Percentiles rank a stretch among this genome's conserved stretches.
These are phyloP conservation scores for Gryganskiella cystojenkinii DNA, from an alignment of 192 early-diverging fungal species.

Conservation along the genomic window DNA sequence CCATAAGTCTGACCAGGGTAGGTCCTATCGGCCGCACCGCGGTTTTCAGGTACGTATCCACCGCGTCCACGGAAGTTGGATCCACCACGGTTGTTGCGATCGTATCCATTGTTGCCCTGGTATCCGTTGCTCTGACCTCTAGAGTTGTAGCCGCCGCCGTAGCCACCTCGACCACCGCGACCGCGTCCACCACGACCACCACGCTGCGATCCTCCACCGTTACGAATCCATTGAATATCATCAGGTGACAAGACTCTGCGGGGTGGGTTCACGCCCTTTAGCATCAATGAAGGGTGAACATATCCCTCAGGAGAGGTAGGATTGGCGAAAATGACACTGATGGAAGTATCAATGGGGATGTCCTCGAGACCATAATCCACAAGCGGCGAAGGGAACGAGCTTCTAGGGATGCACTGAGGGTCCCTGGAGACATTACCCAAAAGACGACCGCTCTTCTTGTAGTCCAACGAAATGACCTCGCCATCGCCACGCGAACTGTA, in stretches of 20 bases:
- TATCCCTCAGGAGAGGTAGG: constrained; percentile 27
- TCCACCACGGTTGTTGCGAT: constrained; percentile 37
- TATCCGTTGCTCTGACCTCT: constrained; percentile 47
- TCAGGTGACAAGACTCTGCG: constrained; percentile 42
- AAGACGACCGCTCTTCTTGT: constrained; percentile 64
- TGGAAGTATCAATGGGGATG: constrained; percentile 70
- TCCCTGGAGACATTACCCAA: constrained; percentile 69
- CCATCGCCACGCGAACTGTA: constrained; percentile 60
- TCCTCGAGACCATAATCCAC: constrained; percentile 64
- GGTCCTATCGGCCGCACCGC: constrained; percentile 33
- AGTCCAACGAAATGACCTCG: constrained; percentile 57
- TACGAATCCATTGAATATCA: constrained; percentile 57
- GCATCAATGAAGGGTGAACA: constrained; percentile 37
- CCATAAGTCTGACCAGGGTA: constrained; percentile 51
- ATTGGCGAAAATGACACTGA: constrained; percentile 57
- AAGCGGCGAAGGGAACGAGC: constrained; percentile 67
- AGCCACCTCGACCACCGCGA: constrained; percentile 37
- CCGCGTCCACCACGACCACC: constrained; percentile 52
- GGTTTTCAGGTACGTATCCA: constrained; percentile 42
- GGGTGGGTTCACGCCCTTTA: constrained; percentile 44
- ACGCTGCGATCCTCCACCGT: constrained; percentile 55
- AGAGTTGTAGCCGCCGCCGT: constrained; percentile 30
- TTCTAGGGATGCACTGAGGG: constrained; percentile 68
- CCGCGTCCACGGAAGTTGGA: constrained; percentile 32
- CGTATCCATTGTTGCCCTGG: constrained; percentile 23